phyloP scores from a whole-genome alignment of 768 basidiomycete genomes.

The Kwoniella heveanensis region DNA sequence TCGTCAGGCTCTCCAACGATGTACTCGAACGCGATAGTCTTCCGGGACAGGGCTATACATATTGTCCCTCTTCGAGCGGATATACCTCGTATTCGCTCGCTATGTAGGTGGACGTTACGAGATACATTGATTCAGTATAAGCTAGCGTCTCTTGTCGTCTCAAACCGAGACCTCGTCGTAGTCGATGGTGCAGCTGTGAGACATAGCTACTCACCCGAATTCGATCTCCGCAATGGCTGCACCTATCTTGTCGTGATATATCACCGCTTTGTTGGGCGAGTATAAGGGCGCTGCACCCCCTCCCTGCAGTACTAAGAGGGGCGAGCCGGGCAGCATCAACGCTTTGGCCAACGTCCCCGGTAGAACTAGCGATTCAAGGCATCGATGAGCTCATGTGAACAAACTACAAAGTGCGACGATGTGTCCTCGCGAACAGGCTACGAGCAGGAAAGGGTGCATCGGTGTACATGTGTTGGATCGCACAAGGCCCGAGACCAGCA shows the following conservation, averaged over 20 bases:
- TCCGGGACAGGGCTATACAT: slow-evolving; percentile 41
- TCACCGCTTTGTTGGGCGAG: slow-evolving; percentile 56
- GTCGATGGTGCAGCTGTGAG: no score
- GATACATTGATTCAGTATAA: no score
- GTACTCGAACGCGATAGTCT: slow-evolving; percentile 49
- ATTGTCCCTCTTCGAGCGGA: slow-evolving; percentile 32
- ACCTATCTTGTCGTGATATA: slow-evolving; percentile 52
- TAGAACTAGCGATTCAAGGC: slow-evolving; percentile 40
- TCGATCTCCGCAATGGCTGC: slow-evolving; percentile 45
- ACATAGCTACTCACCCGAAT: slow-evolving; percentile 42
- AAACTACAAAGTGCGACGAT: no score
- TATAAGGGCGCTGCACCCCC: slow-evolving; percentile 54
- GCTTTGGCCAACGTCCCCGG: slow-evolving; percentile 48
- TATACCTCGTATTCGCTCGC: slow-evolving; percentile 44
- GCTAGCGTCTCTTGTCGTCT: no score
- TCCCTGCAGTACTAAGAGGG: slow-evolving; percentile 54
- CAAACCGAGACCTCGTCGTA: no score
- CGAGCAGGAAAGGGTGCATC: no score
- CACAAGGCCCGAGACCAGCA: no score
- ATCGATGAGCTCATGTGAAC: no score
- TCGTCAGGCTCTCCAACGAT: slow-evolving; percentile 16
- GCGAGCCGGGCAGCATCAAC: slow-evolving; percentile 40
- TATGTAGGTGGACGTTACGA: no score
- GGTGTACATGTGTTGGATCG: no score
- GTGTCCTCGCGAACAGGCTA: no score